Evolutionary conservation across 2,329 filamentous ascomycete species (phyloP), one percentile per base, ranked within the genome.

Genomic region (Sclerotinia spermophila): DNA sequence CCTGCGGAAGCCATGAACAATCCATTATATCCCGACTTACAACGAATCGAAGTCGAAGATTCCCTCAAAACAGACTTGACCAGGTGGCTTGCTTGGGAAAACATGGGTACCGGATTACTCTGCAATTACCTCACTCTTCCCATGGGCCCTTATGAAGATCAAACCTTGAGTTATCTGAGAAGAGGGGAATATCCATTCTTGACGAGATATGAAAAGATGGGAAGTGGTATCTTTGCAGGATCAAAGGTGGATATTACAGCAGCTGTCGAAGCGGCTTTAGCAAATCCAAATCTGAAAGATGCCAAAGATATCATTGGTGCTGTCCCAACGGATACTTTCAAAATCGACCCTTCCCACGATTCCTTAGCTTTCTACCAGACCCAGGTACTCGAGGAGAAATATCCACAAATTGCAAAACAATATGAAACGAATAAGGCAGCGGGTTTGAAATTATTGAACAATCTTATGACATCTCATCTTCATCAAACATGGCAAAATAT

Each of bases 1-100:
- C 86, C 89, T 24, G 88, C 87, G 1, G 95, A 98, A 79, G 94
- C 94, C 27, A 91, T 90, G 84, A 89, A 89, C 77, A 96, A 97
- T 78, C 92, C 92, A 1, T 82, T 92, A 30, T 97, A 95, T 79
- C 85, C 89, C 74, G 84, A 89, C 68, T 82, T 97, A 68, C 90
- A 94, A 79, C 79, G 81, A 33, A 80, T 88, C 71, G 82, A 87
- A n/a, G 77, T 94, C 42, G 84, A 89, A n/a, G 79, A 84, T 0
- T 83, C 82, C 1, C 80, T 96, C 71, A 89, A 90, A 79, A 83
- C 82, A 21, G 92, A 96, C 73, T 78, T 97, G 44, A 89, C 92
- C 84, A 86, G 91, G 74, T 97, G 94, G 94, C 82, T 97, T 72
- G 95, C 95, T 0, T 99, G 95, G 94, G 93, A 93, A 68, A 90